Conservation (phyloP, 257 asterid genomes). For the Solanum etuberosum region DNA sequence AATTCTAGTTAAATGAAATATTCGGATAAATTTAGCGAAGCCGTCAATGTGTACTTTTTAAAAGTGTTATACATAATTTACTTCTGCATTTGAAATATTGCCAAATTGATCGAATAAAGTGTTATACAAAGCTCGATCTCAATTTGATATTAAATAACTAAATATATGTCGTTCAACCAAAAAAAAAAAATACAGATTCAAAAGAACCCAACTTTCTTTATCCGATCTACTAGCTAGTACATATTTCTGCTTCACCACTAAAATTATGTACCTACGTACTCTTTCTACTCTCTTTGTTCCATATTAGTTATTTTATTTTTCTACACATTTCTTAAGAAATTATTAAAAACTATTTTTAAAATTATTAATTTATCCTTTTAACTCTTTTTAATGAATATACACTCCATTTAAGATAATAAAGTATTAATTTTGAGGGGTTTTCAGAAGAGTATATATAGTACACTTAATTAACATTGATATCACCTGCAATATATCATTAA, state of each 20-base stretch:
- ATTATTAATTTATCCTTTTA: too few relatives aligned
- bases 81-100: neutral
- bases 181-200: too few relatives aligned
- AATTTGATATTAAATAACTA: neutral
- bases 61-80: neutral
- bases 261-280: too few relatives aligned
- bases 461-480: neutral
- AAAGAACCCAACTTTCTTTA: too few relatives aligned
- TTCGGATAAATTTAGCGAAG: neutral
- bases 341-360: too few relatives aligned
- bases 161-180: too few relatives aligned
- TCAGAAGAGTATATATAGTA: neutral
- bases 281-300: too few relatives aligned
- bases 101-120: neutral
- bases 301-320: too few relatives aligned
- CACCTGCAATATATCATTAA: neutral
- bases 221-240: neutral
- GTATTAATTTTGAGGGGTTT: neutral
- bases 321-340: too few relatives aligned
- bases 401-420: too few relatives aligned
- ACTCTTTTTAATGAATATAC: too few relatives aligned
- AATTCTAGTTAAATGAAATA: too few relatives aligned
- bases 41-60: neutral
- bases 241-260: neutral
- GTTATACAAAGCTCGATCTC: neutral